Evolutionary conservation across 805 yeast species (phyloP), one percentile per base, ranked within the genome.

Genomic region (Candida broadrunensis): DNA sequence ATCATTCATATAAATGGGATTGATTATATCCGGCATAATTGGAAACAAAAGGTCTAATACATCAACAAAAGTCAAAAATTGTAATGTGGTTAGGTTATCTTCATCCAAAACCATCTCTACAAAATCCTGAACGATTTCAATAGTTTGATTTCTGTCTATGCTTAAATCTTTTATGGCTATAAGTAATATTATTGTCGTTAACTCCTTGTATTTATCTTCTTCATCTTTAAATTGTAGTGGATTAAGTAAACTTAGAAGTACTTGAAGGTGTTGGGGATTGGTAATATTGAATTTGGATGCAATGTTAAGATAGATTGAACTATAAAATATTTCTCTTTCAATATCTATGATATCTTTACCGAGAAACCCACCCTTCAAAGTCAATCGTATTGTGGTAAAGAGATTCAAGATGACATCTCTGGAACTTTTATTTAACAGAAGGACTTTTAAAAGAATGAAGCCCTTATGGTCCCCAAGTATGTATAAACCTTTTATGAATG

Each of bases 1-100:
- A 6, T 48, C 49, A n/a, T 51, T 41, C 14, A 51, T 50, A 40
- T 63, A 64, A 6, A 55, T 43, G 13, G 51, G 46, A 6, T 50
- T 41, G 14, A 56, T 43, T 0, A 55, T 30, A 9, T 48, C 49
- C 1, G 71, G 67, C 1, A 55, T 38, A 2, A 64, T 29, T 1
- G 71, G 65, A 39, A 61, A 64, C 8, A 63, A 45, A 8, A 39
- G 8, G 15, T 56, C 60, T 16, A 63, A 39, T 5, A 52, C 31
- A 26, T 44, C 52, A 11, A 54, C 43, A 14, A 55, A 51, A 36
- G 55, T 56, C 18, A 55, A 37, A 35, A 60, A 60, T 26, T 48
- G 42, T 6, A 26, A 14, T 2, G n/a, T 27, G 15, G 41, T 38
- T 24, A 42, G 33, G 1, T 34, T 19, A 17, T 23, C 49, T 16